Evolutionary conservation across 2,329 filamentous ascomycete species (phyloP), one percentile per base, ranked within the genome.

Genomic region (Lachnellula subtilissima): DNA sequence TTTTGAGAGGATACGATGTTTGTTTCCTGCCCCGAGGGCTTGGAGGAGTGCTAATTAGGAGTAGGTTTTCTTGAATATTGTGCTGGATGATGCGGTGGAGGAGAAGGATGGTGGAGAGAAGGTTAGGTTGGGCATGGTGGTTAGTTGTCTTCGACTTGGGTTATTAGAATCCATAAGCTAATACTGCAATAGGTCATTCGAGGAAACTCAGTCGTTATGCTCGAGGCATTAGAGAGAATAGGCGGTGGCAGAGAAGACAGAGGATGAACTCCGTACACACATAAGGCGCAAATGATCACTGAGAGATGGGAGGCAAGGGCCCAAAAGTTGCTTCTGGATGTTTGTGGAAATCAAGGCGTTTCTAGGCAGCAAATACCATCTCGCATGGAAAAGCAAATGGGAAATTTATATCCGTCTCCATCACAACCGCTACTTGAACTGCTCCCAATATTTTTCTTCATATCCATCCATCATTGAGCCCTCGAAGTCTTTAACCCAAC

Each of bases 131-230:
- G 94, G 94, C 71, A 96, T 96, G 88, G 89, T 96, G 59, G 93
- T 91, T 83, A 63, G 87, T 81, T 60, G 6, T 47, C 19, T 23
- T 39, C 11, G 55, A 17, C 25, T 25, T 14, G 4, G n/a, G 5
- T 28, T 35, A 9, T 43, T 32, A 22, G 11, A 32, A 40, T 17
- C 11, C n/a, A 22, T 11, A 5, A 45, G 22, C 57, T 65, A 59
- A 66, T 50, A 28, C 60, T 46, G 22, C n/a, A 4, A 46, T 42
- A 91, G 88, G 89, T 97, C 63, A 97, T 99, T 69, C 89, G 95
- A 66, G 94, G 94, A 62, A 99, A 99, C 76, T 96, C 93, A 2
- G 92, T 99, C 25, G 92, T 99, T 54, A 97, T 99, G 93, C 83
- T 99, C 54, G 95, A 99, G 76, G 90, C 85, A 9, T 74, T 89